These are phyloP conservation scores for Aquilaria yunnanensis DNA, from an alignment of 345 rosid species.

Conservation along the genomic window DNA sequence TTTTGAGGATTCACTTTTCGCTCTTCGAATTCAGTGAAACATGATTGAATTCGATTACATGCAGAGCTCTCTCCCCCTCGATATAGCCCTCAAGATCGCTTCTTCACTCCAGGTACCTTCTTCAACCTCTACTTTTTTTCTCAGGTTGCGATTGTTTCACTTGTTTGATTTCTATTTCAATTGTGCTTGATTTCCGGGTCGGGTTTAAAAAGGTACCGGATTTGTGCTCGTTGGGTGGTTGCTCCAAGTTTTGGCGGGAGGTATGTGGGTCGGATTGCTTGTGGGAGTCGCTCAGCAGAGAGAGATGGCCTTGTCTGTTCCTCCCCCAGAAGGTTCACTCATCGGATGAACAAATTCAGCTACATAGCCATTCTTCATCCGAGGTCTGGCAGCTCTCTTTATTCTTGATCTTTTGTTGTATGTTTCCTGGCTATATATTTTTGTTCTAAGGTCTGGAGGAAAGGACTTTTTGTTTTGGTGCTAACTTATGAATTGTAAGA, in stretches of 20 bases:
- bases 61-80: slow-evolving; percentile 40
- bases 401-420: background rate
- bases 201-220: slow-evolving; percentile 38
- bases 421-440: background rate
- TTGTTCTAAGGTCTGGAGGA: background rate
- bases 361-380: slow-evolving; percentile 10
- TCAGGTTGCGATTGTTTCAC: background rate
- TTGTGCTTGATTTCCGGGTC: slow-evolving; percentile 2
- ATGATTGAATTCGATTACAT: slow-evolving; percentile 22
- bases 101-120: slow-evolving; percentile 47
- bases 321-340: background rate
- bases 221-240: slow-evolving; percentile 56
- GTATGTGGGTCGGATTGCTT: slow-evolving; percentile 51
- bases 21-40: background rate
- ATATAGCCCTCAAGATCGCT: slow-evolving; percentile 52
- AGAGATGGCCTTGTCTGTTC: slow-evolving; percentile 48
- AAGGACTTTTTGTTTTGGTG: background rate
- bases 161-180: background rate
- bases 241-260: slow-evolving; percentile 68
- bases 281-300: slow-evolving; percentile 52
- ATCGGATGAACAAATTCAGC: slow-evolving; percentile 8
- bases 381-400: background rate
- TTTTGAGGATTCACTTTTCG: no score
- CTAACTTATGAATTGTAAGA: background rate
- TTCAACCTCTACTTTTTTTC: background rate